phyloP scores from a whole-genome alignment of 2,329 filamentous ascomycete genomes.

The Parafenestella ontariensis region DNA sequence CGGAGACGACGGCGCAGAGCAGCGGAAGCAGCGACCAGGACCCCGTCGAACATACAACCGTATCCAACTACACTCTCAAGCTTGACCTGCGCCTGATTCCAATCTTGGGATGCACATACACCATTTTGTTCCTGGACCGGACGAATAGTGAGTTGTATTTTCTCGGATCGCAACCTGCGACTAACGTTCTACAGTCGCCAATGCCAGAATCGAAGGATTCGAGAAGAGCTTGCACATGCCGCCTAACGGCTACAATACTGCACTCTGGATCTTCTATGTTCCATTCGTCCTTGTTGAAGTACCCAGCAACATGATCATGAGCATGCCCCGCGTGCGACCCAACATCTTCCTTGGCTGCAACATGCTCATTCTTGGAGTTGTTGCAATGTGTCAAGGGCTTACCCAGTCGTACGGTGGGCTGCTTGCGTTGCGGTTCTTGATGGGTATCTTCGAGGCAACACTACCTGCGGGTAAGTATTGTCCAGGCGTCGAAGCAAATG shows the following conservation, averaged over 20 bases:
- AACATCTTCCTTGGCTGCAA: conserved; percentile 81
- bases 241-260: conserved; percentile 71
- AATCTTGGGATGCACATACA: conserved; percentile 72
- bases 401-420: conserved; percentile 37
- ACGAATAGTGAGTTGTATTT: conserved; percentile 62
- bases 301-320: conserved; percentile 79
- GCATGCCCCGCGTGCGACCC: conserved; percentile 67
- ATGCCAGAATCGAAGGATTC: conserved; percentile 65
- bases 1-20: conserved; percentile 18
- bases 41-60: conserved; percentile 3
- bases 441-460: conserved; percentile 44
- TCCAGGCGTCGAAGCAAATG: background rate
- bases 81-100: conserved; percentile 67
- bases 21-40: conserved; percentile 19
- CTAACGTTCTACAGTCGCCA: conserved; percentile 63
- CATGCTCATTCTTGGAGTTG: conserved; percentile 74
- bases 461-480: conserved; percentile 34
- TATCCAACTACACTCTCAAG: conserved; percentile 62
- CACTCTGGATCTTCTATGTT: conserved; percentile 84
- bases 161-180: background rate
- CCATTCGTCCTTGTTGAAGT: conserved; percentile 82
- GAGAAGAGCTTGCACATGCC: conserved; percentile 67
- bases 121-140: conserved; percentile 71
- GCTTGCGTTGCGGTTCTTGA: conserved; percentile 38
- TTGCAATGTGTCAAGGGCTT: conserved; percentile 40